These are phyloP conservation scores for Apiospora koreana DNA, from an alignment of 2,329 filamentous ascomycete species.

Conservation along the genomic window DNA sequence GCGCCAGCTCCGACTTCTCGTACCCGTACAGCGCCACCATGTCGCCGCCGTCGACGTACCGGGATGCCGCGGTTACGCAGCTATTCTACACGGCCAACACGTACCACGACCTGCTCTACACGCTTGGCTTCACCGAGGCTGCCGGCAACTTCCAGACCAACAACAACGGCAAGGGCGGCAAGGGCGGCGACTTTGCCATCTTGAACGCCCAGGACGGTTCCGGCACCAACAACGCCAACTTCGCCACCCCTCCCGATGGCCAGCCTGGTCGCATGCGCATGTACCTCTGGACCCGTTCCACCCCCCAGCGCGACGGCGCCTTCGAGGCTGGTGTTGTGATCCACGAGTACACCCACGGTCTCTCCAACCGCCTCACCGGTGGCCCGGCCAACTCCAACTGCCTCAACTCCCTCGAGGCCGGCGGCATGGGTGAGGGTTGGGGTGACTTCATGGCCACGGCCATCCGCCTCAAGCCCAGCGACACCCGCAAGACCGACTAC, in stretches of 20 bases:
- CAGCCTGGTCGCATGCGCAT: constrained; percentile 56
- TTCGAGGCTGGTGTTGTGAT: constrained; percentile 63
- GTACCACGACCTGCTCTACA: constrained; percentile 60
- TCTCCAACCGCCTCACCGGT: constrained; percentile 60
- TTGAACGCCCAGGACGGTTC: constrained; percentile 59
- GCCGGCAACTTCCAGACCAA: constrained; percentile 62
- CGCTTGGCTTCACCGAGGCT: constrained; percentile 57
- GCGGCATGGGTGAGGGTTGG: constrained; percentile 54
- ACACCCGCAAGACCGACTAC: constrained; percentile 47
- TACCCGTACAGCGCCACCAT: constrained; percentile 41
- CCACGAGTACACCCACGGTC: constrained; percentile 58
- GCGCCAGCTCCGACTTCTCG: constrained; percentile 44
- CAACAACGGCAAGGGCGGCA: constrained; percentile 55
- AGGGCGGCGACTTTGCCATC: constrained; percentile 53
- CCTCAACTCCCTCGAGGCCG: constrained; percentile 41
- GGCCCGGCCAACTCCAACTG: constrained; percentile 55
- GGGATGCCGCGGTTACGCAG: constrained; percentile 57
- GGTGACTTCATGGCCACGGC: constrained; percentile 51
- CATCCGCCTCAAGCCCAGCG: constrained; percentile 44
- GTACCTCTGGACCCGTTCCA: constrained; percentile 55
- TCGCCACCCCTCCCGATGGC: constrained; percentile 55
- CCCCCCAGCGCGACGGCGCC: constrained; percentile 51
- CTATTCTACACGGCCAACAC: constrained; percentile 62
- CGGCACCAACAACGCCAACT: constrained; percentile 58
- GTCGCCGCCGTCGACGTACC: constrained; percentile 42